Percentiles rank a stretch among this genome's conserved stretches.
phyloP scores from a whole-genome alignment of 768 basidiomycete genomes.

The Imleria badia region DNA sequence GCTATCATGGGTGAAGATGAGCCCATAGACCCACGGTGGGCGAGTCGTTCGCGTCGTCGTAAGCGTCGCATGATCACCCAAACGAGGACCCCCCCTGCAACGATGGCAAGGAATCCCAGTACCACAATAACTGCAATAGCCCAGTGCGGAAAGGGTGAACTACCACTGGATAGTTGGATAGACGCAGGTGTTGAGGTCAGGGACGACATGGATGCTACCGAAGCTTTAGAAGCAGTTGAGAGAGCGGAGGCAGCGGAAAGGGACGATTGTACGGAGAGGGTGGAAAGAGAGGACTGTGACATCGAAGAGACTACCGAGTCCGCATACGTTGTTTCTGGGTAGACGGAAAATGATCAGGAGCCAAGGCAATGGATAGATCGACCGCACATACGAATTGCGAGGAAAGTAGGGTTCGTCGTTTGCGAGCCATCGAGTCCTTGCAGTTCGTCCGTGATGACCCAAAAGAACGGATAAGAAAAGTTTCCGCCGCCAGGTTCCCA shows the following conservation, averaged over 20 bases:
- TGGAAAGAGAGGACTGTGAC: constrained; percentile 35
- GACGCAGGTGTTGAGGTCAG: constrained; percentile 18
- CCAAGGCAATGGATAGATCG: not conserved
- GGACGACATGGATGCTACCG: constrained; percentile 35
- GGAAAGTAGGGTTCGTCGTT: constrained; percentile 70
- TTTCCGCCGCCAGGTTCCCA: constrained; percentile 48
- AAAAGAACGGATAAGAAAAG: constrained; percentile 70
- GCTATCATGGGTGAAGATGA: constrained; percentile 84
- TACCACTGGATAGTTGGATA: constrained; percentile 44
- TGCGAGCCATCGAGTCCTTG: constrained; percentile 55
- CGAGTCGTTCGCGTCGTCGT: constrained; percentile 49
- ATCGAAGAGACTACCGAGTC: constrained; percentile 64
- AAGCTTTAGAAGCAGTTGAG: constrained; percentile 37
- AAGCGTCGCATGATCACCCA: constrained; percentile 75
- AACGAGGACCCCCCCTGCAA: constrained; percentile 61
- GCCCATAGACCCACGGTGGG: constrained; percentile 74
- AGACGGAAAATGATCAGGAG: constrained; percentile 10
- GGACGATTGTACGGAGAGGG: constrained; percentile 35
- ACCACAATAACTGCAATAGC: constrained; percentile 90
- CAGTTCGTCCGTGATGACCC: constrained; percentile 65
- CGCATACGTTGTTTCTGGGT: constrained; percentile 70
- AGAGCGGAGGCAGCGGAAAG: constrained; percentile 30
- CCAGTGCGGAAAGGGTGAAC: constrained; percentile 73
- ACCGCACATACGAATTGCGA: constrained; percentile 71
- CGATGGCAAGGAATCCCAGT: constrained; percentile 81